Conservation (phyloP, 2,329 filamentous ascomycete species). For the Mycosphaerelloides madeirae region DNA sequence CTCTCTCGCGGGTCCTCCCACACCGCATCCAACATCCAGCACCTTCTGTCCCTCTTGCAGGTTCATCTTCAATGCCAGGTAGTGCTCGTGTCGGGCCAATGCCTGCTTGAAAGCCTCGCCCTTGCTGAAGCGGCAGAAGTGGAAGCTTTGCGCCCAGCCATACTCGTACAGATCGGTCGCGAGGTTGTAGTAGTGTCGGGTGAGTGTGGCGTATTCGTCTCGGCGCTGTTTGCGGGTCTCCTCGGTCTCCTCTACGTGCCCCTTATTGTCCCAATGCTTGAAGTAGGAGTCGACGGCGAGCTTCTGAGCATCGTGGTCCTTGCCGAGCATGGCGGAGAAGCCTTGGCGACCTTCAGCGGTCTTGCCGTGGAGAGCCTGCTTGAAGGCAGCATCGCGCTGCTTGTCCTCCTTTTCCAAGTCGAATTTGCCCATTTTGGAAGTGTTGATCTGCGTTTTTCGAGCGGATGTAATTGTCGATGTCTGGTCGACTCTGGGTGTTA, state of each 20-base stretch:
- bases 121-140: constrained; percentile 89
- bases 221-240: constrained; percentile 70
- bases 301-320: constrained; percentile 73
- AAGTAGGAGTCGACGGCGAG: constrained; percentile 87
- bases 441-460: constrained; percentile 52
- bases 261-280: constrained; percentile 92
- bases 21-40: constrained; percentile 93
- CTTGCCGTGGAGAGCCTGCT: constrained; percentile 72
- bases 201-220: constrained; percentile 87
- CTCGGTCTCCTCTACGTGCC: constrained; percentile 71
- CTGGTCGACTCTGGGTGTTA: too few species aligned
- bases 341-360: constrained; percentile 71
- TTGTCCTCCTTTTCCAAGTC: constrained; percentile 39
- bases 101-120: constrained; percentile 86
- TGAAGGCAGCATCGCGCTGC: constrained; percentile 63
- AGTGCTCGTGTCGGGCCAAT: constrained; percentile 95
- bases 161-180: constrained; percentile 58
- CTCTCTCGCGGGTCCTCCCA: constrained; percentile 89
- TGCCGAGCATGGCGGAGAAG: constrained; percentile 80
- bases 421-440: constrained; percentile 21
- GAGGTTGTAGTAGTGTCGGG: constrained; percentile 65
- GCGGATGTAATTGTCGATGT: background rate
- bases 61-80: constrained; percentile 83
- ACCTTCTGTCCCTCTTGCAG: constrained; percentile 84
- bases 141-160: constrained; percentile 93